A percentile compares a stretch with the other conserved stretches of the same genome.
These are phyloP conservation scores for Termitomyces sp. DNA, from an alignment of 768 basidiomycete genomes.

Conservation along the genomic window DNA sequence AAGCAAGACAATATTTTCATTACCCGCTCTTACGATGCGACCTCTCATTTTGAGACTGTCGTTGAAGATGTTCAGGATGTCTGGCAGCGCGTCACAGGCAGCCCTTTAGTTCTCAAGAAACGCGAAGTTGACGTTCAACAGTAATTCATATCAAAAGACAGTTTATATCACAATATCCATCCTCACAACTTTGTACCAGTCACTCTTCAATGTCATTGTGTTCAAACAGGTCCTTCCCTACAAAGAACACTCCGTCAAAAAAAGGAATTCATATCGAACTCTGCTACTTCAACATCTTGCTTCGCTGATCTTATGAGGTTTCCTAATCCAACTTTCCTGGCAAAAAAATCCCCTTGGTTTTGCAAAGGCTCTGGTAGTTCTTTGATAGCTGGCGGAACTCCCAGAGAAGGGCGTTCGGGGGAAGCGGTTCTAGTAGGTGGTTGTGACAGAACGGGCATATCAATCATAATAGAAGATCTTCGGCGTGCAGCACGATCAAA, in stretches of 20 bases:
- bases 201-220: constrained; percentile 9
- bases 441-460: constrained; percentile 74
- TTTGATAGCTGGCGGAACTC: constrained; percentile 19
- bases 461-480: constrained; percentile 77
- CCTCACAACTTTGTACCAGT: neutral
- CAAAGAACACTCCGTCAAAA: constrained; percentile 30
- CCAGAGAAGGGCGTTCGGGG: constrained; percentile 29
- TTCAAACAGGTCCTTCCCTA: neutral
- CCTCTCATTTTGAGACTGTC: constrained; percentile 98
- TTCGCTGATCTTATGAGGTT: constrained; percentile 90
- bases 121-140: constrained; percentile 67
- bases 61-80: constrained; percentile 97
- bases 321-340: constrained; percentile 72
- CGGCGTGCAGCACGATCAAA: constrained; percentile 56
- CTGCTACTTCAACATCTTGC: constrained; percentile 78
- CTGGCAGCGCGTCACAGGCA: constrained; percentile 83
- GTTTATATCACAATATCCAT: neutral
- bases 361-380: constrained; percentile 29
- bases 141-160: constrained; percentile 18
- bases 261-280: constrained; percentile 86
- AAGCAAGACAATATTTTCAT: constrained; percentile 89
- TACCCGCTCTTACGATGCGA: constrained; percentile 97
- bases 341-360: constrained; percentile 55
- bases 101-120: constrained; percentile 83
- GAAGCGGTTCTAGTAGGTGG: constrained; percentile 56